These are phyloP conservation scores for Phytophthora crassamura DNA, from an alignment of 352 stramenopile genomes.

Conservation along the genomic window DNA sequence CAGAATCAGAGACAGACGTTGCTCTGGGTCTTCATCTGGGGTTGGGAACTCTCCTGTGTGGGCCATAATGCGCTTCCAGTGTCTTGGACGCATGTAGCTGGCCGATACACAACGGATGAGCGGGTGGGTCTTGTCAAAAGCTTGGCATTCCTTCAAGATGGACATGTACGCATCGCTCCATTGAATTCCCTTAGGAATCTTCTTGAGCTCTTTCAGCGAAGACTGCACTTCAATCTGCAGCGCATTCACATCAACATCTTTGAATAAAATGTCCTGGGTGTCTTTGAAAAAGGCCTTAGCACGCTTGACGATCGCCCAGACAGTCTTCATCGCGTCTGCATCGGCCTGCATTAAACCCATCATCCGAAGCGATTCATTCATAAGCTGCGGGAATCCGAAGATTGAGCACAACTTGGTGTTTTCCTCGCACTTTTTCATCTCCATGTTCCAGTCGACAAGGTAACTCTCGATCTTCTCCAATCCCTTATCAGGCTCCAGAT, in stretches of 20 bases:
- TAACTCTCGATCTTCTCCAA: constrained; percentile 88
- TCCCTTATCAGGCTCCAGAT: constrained; percentile 79
- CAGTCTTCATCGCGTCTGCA: constrained; percentile 76
- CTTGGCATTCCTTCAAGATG: constrained; percentile 79
- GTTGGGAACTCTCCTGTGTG: constrained; percentile 92
- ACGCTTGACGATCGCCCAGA: constrained; percentile 85
- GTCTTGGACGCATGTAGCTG: constrained; percentile 92
- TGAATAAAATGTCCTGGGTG: constrained; percentile 90
- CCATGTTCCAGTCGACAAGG: constrained; percentile 84
- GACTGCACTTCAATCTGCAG: constrained; percentile 96
- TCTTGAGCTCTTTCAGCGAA: constrained; percentile 94
- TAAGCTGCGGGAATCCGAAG: constrained; percentile 95
- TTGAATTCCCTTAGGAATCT: constrained; percentile 93
- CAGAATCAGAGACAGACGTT: constrained; percentile 91
- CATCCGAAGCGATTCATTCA: constrained; percentile 90
- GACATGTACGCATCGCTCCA: constrained; percentile 93
- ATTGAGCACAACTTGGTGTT: constrained; percentile 93
- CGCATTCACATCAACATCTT: constrained; percentile 91
- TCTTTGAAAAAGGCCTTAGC: constrained; percentile 74
- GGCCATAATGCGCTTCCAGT: constrained; percentile 94
- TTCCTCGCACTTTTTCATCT: constrained; percentile 92
- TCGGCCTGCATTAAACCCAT: constrained; percentile 89
- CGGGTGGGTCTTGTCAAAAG: constrained; percentile 87
- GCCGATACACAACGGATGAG: constrained; percentile 79
- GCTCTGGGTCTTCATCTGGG: constrained; percentile 92